Conservation (phyloP, 2,329 filamentous ascomycete species). For the Colletotrichum liriopes region DNA sequence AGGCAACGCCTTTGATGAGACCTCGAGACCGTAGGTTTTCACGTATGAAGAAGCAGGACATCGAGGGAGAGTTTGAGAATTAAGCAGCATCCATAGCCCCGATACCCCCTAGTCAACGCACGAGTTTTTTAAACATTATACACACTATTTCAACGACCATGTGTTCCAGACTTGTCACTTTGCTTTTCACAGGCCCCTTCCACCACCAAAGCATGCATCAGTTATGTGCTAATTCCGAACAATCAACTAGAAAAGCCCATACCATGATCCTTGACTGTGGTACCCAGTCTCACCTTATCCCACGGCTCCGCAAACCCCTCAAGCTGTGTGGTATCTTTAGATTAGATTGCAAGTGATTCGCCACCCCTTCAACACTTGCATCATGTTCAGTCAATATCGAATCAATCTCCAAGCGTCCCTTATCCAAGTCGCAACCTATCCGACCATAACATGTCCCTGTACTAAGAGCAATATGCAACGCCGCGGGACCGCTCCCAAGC, state of each 20-base stretch:
- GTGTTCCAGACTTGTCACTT: not conserved
- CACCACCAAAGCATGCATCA: not conserved
- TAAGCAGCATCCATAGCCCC: not conserved
- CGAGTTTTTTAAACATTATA: not conserved
- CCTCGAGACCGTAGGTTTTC: no score
- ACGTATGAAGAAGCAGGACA: not conserved
- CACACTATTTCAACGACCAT: no score
- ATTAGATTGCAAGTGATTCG: not conserved
- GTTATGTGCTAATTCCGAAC: no score
- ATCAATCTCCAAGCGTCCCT: not conserved
- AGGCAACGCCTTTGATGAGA: not conserved
- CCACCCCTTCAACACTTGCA: not conserved
- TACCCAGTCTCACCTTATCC: not conserved
- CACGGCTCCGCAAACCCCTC: not conserved
- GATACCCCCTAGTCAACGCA: not conserved
- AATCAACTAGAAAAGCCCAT: not conserved
- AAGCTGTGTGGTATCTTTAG: not conserved
- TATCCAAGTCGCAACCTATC: not conserved
- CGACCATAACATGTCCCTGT: fast-evolving
- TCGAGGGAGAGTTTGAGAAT: not conserved
- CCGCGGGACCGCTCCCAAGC: not conserved
- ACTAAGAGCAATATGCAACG: not conserved
- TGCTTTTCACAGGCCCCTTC: not conserved
- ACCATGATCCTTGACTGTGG: not conserved
- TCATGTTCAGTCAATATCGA: not conserved